Conservation (phyloP, 106 monocot species). For the Vanilla planifolia region DNA sequence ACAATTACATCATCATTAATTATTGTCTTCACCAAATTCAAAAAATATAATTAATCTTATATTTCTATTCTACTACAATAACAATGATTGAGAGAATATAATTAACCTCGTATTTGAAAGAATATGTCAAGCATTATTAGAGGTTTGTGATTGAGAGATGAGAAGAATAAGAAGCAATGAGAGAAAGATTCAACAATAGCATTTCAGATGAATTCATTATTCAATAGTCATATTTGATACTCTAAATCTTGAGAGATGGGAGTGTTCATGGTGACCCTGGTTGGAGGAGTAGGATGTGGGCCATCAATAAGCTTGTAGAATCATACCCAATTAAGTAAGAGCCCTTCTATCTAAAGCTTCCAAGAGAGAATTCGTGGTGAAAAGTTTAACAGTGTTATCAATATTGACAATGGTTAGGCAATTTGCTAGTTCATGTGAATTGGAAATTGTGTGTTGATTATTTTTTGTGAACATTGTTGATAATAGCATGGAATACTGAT, state of each 20-base stretch:
- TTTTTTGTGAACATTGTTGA: not conserved
- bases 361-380: not conserved
- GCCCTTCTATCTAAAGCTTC: not conserved
- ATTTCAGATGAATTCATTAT: not conserved
- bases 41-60: not conserved
- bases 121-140: not conserved
- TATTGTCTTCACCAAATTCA: not conserved
- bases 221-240: not conserved
- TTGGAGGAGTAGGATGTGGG: not conserved
- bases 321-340: not conserved
- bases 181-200: not conserved
- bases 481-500: too few relatives aligned
- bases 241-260: not conserved
- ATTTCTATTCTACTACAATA: not conserved
- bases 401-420: not conserved
- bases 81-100: not conserved
- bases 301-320: constrained; percentile 2
- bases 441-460: not conserved
- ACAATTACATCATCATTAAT: not conserved
- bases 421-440: not conserved
- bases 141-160: not conserved
- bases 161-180: not conserved
- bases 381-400: not conserved
- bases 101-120: not conserved
- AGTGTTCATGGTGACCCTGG: not conserved